A percentile compares a stretch with the other conserved stretches of the same genome.
Evolutionary conservation across 257 asterid genomes (phyloP).

Genomic region (Solanum raphanifolium): DNA sequence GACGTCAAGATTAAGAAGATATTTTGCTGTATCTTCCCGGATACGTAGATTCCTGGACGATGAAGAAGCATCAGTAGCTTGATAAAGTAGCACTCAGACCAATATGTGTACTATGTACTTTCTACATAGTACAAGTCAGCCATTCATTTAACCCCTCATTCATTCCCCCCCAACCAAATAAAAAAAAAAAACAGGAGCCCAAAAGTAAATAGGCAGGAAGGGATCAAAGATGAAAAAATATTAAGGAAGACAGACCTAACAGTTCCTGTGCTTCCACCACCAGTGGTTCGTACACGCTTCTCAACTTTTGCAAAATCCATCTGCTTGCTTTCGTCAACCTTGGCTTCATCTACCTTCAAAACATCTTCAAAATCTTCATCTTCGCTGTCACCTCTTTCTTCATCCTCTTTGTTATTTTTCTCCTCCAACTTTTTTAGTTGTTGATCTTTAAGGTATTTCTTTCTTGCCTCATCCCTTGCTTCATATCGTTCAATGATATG

Average conservation of each 20-base stretch:
- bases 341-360: slow-evolving; percentile 80
- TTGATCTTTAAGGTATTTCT: slow-evolving; percentile 71
- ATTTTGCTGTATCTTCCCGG: slow-evolving; percentile 94
- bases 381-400: slow-evolving; percentile 64
- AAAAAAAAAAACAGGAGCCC: neutral
- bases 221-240: neutral
- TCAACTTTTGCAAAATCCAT: slow-evolving; percentile 99
- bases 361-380: slow-evolving; percentile 80
- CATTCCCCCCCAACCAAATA: neutral
- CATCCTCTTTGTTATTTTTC: slow-evolving; percentile 50
- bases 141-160: neutral
- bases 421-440: slow-evolving; percentile 86
- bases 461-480: slow-evolving; percentile 96
- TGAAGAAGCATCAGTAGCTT: neutral
- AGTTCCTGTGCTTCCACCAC: slow-evolving; percentile 99
- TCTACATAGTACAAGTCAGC: neutral
- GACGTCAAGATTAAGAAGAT: slow-evolving; percentile 91
- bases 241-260: slow-evolving; percentile 46
- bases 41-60: slow-evolving; percentile 75
- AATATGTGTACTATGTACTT: neutral
- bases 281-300: slow-evolving; percentile 99
- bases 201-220: neutral
- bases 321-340: slow-evolving; percentile 98
- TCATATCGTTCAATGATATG: slow-evolving; percentile 71
- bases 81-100: neutral